Evolutionary conservation across 176 grass and related monocot species (phyloP).

Genomic region (Juncus inflexus): DNA sequence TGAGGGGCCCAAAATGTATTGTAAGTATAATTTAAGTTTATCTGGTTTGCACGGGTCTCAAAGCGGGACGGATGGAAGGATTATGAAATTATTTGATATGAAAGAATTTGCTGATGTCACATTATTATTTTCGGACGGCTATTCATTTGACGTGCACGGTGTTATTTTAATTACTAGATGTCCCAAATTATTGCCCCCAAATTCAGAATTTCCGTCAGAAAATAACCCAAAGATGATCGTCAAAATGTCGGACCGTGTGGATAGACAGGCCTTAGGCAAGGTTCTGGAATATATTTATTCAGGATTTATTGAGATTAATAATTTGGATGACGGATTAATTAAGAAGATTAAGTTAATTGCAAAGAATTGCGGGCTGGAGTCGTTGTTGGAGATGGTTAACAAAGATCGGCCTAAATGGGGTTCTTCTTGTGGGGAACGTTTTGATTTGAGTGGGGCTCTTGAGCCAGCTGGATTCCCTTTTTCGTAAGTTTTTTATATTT

Average conservation of each 20-base stretch:
- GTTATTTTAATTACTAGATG: conserved; percentile 64
- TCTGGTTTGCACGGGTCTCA: conserved; percentile 64
- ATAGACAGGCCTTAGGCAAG: conserved; percentile 52
- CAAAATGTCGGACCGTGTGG: conserved; percentile 70
- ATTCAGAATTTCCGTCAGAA: conserved; percentile 34
- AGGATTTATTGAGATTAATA: conserved; percentile 38
- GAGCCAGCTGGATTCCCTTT: conserved; percentile 40
- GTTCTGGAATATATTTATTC: conserved; percentile 78
- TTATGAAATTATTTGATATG: conserved; percentile 43
- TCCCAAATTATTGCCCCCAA: conserved; percentile 53
- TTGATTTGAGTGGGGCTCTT: conserved; percentile 43
- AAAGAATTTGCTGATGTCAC: conserved; percentile 54
- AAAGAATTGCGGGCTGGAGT: conserved; percentile 60
- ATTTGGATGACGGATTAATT: conserved; percentile 25
- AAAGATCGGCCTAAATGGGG: conserved; percentile 60
- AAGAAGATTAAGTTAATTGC: conserved; percentile 60
- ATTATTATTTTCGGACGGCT: conserved; percentile 45
- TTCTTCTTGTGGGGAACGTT: conserved; percentile 25
- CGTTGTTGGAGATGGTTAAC: conserved; percentile 67
- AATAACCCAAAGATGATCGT: conserved; percentile 31
- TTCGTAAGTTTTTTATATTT: conserved; percentile 39
- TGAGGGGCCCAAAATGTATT: conserved; percentile 50
- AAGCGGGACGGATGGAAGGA: conserved; percentile 59
- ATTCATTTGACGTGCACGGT: conserved; percentile 51
- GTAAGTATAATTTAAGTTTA: conserved; percentile 67